These are phyloP conservation scores for Ogataea glucozyma DNA, from an alignment of 805 yeast genomes.

Conservation along the genomic window DNA sequence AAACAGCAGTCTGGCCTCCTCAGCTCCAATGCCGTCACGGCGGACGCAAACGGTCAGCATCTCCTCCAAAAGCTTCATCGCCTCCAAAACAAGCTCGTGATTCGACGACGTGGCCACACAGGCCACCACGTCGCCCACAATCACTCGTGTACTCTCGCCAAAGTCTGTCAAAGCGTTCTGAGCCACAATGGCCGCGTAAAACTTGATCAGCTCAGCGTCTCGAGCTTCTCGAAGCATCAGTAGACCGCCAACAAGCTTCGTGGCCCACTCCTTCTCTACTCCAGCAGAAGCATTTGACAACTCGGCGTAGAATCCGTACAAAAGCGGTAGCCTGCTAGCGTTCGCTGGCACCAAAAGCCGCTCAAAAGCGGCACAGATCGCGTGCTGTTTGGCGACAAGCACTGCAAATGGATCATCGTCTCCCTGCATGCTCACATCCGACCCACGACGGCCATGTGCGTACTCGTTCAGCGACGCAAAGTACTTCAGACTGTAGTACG, in stretches of 20 bases:
- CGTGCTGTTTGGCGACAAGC: slow-evolving; percentile 12
- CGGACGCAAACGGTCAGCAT: slow-evolving; percentile 20
- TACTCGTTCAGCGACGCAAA: slow-evolving; percentile 26
- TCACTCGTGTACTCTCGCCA: slow-evolving; percentile 29
- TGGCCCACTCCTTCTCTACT: slow-evolving; percentile 23
- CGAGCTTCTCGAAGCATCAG: slow-evolving; percentile 22
- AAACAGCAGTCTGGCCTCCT: slow-evolving; percentile 5
- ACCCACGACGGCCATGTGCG: slow-evolving; percentile 29
- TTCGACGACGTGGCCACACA: slow-evolving; percentile 28
- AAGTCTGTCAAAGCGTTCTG: slow-evolving; percentile 35
- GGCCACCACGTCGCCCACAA: slow-evolving; percentile 23
- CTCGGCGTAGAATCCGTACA: slow-evolving; percentile 29
- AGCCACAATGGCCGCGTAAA: slow-evolving; percentile 37
- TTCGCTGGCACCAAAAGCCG: slow-evolving; percentile 18
- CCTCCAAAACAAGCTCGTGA: slow-evolving; percentile 36
- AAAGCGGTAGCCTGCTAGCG: slow-evolving; percentile 19
- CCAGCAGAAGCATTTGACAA: slow-evolving; percentile 32
- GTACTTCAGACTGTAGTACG: slow-evolving; percentile 33
- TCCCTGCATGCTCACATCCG: slow-evolving; percentile 43
- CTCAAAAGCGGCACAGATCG: slow-evolving; percentile 23
- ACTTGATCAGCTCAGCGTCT: slow-evolving; percentile 36
- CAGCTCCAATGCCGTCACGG: slow-evolving; percentile 11
- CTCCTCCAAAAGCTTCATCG: slow-evolving; percentile 24
- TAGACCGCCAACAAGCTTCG: slow-evolving; percentile 19
- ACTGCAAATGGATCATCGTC: slow-evolving; percentile 33